These are phyloP conservation scores for Saturnispora sanitii DNA, from an alignment of 805 yeast genomes.

Conservation along the genomic window DNA sequence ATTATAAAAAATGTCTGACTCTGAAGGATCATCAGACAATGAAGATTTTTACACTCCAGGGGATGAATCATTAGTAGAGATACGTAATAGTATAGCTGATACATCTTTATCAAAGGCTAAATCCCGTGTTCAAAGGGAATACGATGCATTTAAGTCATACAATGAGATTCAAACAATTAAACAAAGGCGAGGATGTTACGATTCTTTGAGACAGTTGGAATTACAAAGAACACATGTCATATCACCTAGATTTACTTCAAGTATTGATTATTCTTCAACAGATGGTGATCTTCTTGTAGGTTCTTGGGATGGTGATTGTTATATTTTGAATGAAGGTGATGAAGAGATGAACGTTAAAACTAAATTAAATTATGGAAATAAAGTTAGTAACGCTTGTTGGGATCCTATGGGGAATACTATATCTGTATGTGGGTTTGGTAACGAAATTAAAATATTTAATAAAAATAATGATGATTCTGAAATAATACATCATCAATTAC, in stretches of 20 bases:
- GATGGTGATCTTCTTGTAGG: slow-evolving; percentile 45
- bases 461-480: background rate
- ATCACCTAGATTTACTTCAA: slow-evolving; percentile 60
- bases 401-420: slow-evolving; percentile 19
- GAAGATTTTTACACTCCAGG: slow-evolving; percentile 88
- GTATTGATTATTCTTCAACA: slow-evolving; percentile 36
- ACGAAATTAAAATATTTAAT: slow-evolving; percentile 22
- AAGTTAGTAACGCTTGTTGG: slow-evolving; percentile 68
- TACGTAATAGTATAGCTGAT: slow-evolving; percentile 43
- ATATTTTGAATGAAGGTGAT: slow-evolving; percentile 29
- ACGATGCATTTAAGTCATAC: slow-evolving; percentile 20
- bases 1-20: slow-evolving; percentile 1
- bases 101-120: slow-evolving; percentile 41
- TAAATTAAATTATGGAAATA: slow-evolving; percentile 40
- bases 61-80: slow-evolving; percentile 36
- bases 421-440: slow-evolving; percentile 38
- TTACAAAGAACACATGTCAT: slow-evolving; percentile 62
- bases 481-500: too few species aligned
- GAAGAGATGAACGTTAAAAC: slow-evolving; percentile 27
- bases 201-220: slow-evolving; percentile 27
- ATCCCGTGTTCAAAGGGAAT: slow-evolving; percentile 31
- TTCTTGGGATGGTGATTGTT: slow-evolving; percentile 76
- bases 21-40: slow-evolving; percentile 36
- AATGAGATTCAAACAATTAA: slow-evolving; percentile 20
- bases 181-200: slow-evolving; percentile 13